Evolutionary conservation across 2,329 filamentous ascomycete species (phyloP), one percentile per base, ranked within the genome.

Genomic region (Zasmidium cellare): DNA sequence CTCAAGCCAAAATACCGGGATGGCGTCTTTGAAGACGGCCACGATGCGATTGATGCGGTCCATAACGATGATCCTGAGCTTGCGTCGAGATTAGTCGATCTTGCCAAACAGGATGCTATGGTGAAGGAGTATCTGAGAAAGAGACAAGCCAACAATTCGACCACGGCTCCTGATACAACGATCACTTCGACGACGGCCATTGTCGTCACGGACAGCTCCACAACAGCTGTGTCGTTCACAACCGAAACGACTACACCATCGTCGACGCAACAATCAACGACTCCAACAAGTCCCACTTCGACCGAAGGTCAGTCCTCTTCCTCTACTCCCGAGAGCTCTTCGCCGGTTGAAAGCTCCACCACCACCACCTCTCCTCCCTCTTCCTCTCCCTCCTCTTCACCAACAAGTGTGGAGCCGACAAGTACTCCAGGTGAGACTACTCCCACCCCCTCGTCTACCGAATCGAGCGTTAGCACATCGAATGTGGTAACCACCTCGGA

Each of bases 21-120:
- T 69, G 88, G 87, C 58, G 81, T 90, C 56, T 89, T 87, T 71
- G 80, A 83, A 62, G 84, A 85, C 62, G 87, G 89, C 67, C 80
- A 80, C 64, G 78, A 81, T 11, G 87, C 86, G 23, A 79, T 89
- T 55, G 83, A 88, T 71, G 84, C 82, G 31, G 79, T 89, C 24
- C 82, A 86, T 74, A 77, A 79, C 46, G 80, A 82, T 62, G 82
- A 90, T 68, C 81, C 85, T 20, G 79, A 81, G 38, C 77, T 89
- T 38, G 86, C 87, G 18, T 84, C 81, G 9, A 82, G 83, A 57
- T 77, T 90, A 62, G 79, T 88, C 55, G 82, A 85, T 57, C 75
- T 91, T 56, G 88, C 84, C 38, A 86, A 84, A 73, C 67, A 69
- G 46, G 69, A 72, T 53, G 67, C 63, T 12, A 61, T 63, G 22